phyloP scores from a whole-genome alignment of 768 basidiomycete species.

The Gloeophyllum trabeum region DNA sequence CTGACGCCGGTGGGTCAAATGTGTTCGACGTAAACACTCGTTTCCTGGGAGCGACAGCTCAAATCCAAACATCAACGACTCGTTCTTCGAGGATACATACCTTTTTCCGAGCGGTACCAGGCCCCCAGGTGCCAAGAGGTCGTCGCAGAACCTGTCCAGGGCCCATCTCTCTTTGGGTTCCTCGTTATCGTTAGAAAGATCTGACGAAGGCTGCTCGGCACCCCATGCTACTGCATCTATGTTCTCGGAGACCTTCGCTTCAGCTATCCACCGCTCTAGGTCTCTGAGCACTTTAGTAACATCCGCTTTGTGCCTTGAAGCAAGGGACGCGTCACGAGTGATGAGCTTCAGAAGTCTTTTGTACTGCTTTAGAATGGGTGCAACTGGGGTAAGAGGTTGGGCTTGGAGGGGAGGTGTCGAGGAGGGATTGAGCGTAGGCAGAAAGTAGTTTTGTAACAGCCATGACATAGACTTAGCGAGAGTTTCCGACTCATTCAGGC shows the following conservation, averaged over 20 bases:
- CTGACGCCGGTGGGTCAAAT: constrained; percentile 37
- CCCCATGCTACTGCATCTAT: constrained; percentile 39
- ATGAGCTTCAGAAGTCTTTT: constrained; percentile 55
- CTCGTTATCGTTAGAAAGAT: constrained; percentile 21
- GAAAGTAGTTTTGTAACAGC: constrained; percentile 78
- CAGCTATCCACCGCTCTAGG: constrained; percentile 70
- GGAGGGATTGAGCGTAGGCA: constrained; percentile 58
- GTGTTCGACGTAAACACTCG: constrained; percentile 27
- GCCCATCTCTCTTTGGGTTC: constrained; percentile 57
- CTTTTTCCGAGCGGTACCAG: constrained; percentile 80
- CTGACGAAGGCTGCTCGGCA: constrained; percentile 10
- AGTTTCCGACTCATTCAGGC: neutral
- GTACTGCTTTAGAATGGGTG: constrained; percentile 64
- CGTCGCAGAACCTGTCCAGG: constrained; percentile 54
- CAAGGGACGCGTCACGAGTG: constrained; percentile 54
- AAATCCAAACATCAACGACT: neutral
- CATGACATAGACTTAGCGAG: constrained; percentile 59
- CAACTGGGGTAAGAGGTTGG: constrained; percentile 39
- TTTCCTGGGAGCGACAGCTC: constrained; percentile 35
- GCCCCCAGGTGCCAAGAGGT: constrained; percentile 56
- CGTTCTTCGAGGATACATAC: constrained; percentile 28
- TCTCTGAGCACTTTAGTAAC: constrained; percentile 42
- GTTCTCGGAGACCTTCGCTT: constrained; percentile 48
- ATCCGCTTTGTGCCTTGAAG: constrained; percentile 35
- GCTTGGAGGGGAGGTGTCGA: constrained; percentile 19